Evolutionary conservation across 1,284 basidiomycete species (phyloP).

Genomic region (Tilletia walkeri): DNA sequence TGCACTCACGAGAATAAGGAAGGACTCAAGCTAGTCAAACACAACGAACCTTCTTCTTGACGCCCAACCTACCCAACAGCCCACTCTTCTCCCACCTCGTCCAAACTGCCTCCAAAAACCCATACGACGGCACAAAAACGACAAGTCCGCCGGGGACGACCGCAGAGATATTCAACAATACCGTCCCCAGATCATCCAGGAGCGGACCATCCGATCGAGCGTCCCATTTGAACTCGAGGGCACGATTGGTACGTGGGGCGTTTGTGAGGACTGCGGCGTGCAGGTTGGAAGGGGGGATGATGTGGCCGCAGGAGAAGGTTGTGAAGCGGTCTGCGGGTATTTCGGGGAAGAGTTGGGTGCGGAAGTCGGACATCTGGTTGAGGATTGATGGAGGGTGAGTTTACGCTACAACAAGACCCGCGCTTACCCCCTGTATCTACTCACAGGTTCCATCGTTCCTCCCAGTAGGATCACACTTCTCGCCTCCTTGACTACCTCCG

Average conservation of each 20-base stretch:
- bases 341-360: constrained; percentile 74
- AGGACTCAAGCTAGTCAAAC: no score
- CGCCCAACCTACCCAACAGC: constrained; percentile 65
- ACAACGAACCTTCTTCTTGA: constrained; percentile 66
- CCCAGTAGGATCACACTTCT: constrained; percentile 84
- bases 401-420: no score
- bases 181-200: constrained; percentile 78
- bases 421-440: constrained; percentile 55
- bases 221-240: constrained; percentile 77
- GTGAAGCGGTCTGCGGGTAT: constrained; percentile 67
- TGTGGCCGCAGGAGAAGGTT: constrained; percentile 87
- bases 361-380: constrained; percentile 78
- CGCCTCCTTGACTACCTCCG: constrained; percentile 74
- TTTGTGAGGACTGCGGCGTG: constrained; percentile 73
- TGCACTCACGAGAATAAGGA: no score
- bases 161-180: constrained; percentile 73
- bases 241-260: constrained; percentile 71
- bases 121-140: constrained; percentile 91
- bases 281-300: constrained; percentile 79
- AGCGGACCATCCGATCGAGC: constrained; percentile 69
- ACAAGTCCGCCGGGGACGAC: constrained; percentile 84
- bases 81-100: constrained; percentile 68
- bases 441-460: constrained; percentile 89
- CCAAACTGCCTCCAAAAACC: constrained; percentile 71
- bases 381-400: not conserved